These are phyloP conservation scores for Calonectria honghensis DNA, from an alignment of 2,329 filamentous ascomycete genomes.

Conservation along the genomic window DNA sequence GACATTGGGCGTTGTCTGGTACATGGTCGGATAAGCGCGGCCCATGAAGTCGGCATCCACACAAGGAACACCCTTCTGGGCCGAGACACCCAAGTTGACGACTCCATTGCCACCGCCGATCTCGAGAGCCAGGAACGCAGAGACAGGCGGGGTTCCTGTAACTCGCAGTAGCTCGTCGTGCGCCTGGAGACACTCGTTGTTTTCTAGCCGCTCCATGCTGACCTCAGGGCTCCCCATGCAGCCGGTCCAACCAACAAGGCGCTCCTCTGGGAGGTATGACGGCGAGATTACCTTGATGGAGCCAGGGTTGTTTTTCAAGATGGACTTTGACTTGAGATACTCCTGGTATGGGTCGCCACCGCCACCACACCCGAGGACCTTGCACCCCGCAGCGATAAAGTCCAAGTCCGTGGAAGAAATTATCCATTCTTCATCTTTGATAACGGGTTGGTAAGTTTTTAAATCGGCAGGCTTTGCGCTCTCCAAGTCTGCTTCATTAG, in stretches of 20 bases:
- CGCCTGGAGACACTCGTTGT: constrained; percentile 38
- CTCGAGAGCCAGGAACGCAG: constrained; percentile 18
- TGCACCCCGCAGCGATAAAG: constrained; percentile 67
- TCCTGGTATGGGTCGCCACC: constrained; percentile 53
- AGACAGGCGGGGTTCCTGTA: neutral
- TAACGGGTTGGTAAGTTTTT: constrained; percentile 8
- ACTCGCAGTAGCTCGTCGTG: constrained; percentile 30
- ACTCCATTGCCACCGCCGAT: constrained; percentile 20
- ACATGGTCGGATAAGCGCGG: constrained; percentile 15
- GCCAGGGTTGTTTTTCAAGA: neutral
- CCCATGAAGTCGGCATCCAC: constrained; percentile 18
- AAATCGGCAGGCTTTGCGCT: neutral
- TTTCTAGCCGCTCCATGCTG: constrained; percentile 40
- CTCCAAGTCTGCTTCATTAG: neutral
- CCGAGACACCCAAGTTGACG: constrained; percentile 9
- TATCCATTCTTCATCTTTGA: constrained; percentile 62
- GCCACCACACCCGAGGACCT: constrained; percentile 68
- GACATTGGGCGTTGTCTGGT: constrained; percentile 18
- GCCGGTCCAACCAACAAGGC: constrained; percentile 34
- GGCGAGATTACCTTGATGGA: constrained; percentile 22
- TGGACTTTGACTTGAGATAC: constrained; percentile 33
- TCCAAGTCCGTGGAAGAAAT: constrained; percentile 67
- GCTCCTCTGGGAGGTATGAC: constrained; percentile 16
- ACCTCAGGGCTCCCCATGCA: constrained; percentile 40
- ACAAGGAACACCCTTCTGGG: constrained; percentile 2